Percentiles rank a stretch among this genome's conserved stretches.
Evolutionary conservation across 768 basidiomycete species (phyloP).

Genomic region (Calocera viscosa): DNA sequence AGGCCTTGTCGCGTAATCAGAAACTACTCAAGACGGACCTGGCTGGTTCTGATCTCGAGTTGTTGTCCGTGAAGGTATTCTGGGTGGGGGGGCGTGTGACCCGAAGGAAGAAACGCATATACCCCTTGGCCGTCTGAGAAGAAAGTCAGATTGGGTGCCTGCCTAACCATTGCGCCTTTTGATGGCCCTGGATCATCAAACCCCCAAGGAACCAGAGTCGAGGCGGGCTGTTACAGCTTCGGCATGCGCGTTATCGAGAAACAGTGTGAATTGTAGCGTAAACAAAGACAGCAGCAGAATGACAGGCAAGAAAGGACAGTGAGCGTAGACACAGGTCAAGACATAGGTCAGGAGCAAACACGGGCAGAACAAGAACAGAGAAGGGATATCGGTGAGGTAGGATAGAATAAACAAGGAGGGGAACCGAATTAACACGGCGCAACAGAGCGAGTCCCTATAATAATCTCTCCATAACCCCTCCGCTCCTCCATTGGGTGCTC

Average conservation of each 20-base stretch:
- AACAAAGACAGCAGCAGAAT: not conserved
- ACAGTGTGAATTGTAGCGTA: constrained; percentile 6
- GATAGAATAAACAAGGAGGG: not conserved
- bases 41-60: too few species aligned
- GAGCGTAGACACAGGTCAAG: not conserved
- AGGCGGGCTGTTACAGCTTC: not conserved
- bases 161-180: too few species aligned
- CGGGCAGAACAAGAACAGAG: not conserved
- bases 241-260: not conserved
- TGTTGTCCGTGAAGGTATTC: too few species aligned
- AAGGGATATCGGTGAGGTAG: not conserved
- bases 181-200: too few species aligned
- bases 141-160: too few species aligned
- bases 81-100: too few species aligned
- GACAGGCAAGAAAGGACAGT: not conserved
- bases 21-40: too few species aligned
- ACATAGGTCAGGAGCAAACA: not conserved
- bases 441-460: not conserved
- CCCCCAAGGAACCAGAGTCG: too few species aligned
- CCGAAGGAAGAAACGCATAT: too few species aligned
- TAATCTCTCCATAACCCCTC: not conserved
- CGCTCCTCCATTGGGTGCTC: not conserved
- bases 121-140: too few species aligned
- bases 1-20: too few species aligned
- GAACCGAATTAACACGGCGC: not conserved